phyloP scores from a whole-genome alignment of 306 rosid species.

The Ormosia semicastrata region DNA sequence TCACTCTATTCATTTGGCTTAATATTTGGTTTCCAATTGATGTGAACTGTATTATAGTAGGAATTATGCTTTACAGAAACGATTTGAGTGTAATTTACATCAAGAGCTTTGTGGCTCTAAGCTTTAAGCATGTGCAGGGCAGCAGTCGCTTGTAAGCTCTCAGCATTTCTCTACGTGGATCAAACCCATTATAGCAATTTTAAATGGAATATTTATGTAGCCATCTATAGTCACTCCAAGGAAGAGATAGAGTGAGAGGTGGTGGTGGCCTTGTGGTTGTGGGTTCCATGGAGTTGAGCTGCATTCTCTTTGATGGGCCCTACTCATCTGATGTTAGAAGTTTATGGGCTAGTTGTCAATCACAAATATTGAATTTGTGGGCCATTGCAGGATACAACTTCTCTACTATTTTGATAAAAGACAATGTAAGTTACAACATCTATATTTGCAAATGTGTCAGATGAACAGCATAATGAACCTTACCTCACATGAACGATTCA shows the following conservation, averaged over 20 bases:
- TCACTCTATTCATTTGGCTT: not conserved
- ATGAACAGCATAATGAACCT: constrained; percentile 17
- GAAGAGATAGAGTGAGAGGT: not conserved
- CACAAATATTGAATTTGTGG: constrained; percentile 43
- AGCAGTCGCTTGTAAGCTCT: constrained; percentile 18
- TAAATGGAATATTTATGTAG: constrained; percentile 28
- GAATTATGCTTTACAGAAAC: constrained; percentile 29
- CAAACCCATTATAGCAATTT: constrained; percentile 36
- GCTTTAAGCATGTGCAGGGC: constrained; percentile 55
- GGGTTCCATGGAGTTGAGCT: constrained; percentile 29
- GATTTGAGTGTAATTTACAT: constrained; percentile 19
- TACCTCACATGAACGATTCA: constrained; percentile 22
- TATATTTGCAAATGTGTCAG: constrained; percentile 18
- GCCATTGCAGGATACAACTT: constrained; percentile 15
- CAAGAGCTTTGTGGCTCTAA: constrained; percentile 22
- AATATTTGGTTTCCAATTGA: constrained; percentile 10
- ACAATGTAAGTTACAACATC: constrained; percentile 11
- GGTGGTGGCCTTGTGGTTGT: not conserved
- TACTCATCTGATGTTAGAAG: constrained; percentile 47
- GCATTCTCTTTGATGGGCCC: constrained; percentile 37
- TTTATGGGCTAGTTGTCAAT: constrained; percentile 36
- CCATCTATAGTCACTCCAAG: not conserved
- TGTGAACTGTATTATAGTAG: constrained; percentile 22
- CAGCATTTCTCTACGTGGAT: constrained; percentile 25
- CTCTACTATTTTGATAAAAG: constrained; percentile 21